Percentiles rank a stretch among this genome's conserved stretches.
These are phyloP conservation scores for Plasmopara muralis DNA, from an alignment of 352 stramenopile species.

Conservation along the genomic window DNA sequence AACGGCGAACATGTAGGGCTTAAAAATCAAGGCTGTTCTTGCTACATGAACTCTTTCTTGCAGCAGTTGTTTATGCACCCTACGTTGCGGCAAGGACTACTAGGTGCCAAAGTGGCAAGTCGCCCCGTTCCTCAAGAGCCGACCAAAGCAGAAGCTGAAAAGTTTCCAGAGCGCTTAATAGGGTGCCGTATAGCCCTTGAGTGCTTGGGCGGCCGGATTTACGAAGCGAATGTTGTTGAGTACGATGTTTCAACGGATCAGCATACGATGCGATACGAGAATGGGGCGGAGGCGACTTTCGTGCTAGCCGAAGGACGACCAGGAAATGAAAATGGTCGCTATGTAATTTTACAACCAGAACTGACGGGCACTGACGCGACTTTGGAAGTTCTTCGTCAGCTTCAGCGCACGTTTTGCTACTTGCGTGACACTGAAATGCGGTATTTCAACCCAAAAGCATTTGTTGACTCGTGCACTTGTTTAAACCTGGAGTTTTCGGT, in stretches of 20 bases:
- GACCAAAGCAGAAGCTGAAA: constrained; percentile 87
- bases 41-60: constrained; percentile 99
- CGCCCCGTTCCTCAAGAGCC: constrained; percentile 53
- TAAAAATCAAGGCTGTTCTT: constrained; percentile 99
- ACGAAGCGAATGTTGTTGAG: constrained; percentile 88
- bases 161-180: constrained; percentile 58
- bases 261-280: constrained; percentile 83
- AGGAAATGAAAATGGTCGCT: constrained; percentile 94
- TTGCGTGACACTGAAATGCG: constrained; percentile 80
- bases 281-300: constrained; percentile 82
- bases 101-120: constrained; percentile 62
- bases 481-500: constrained; percentile 91
- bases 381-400: constrained; percentile 83
- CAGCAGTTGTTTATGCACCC: constrained; percentile 95
- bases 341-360: constrained; percentile 78
- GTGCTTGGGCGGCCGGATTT: constrained; percentile 89
- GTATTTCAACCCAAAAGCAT: constrained; percentile 78
- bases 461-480: constrained; percentile 88
- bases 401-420: constrained; percentile 88
- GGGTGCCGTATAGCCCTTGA: constrained; percentile 88
- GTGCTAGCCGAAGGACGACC: constrained; percentile 89
- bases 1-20: constrained; percentile 89
- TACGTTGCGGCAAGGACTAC: constrained; percentile 66
- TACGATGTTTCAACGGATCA: constrained; percentile 78
- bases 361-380: constrained; percentile 73